Conservation (phyloP, 2,329 filamentous ascomycete species). For the Aspergillus pseudoviridinutans region DNA sequence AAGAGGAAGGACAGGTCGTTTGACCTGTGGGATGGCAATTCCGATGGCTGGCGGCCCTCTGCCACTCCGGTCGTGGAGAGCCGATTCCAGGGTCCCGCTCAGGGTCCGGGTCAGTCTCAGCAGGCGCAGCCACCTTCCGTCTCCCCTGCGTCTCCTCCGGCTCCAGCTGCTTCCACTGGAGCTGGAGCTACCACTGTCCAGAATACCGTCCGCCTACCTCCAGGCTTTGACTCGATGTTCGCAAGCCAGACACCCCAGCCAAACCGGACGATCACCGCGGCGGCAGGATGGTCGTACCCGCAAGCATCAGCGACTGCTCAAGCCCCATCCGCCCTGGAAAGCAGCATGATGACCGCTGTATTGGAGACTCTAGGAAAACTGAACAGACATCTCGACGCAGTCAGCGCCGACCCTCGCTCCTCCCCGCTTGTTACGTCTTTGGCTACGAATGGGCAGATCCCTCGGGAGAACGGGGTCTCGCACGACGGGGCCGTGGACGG, state of each 20-base stretch:
- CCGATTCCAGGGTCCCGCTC: background rate
- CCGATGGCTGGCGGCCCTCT: conserved; percentile 6
- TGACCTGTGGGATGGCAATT: conserved; percentile 10
- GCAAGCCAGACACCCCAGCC: conserved; percentile 14
- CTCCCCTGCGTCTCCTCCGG: background rate
- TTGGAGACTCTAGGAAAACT: conserved; percentile 35
- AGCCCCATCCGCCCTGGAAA: conserved; percentile 13
- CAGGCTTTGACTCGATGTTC: conserved; percentile 40
- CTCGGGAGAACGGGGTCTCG: background rate
- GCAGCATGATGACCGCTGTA: conserved; percentile 30
- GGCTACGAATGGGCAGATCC: conserved; percentile 3
- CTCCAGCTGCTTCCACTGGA: background rate
- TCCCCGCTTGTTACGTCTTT: conserved; percentile 24
- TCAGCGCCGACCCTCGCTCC: conserved; percentile 14
- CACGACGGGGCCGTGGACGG: background rate
- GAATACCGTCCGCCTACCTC: conserved; percentile 28
- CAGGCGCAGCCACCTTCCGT: background rate
- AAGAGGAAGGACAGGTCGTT: conserved; percentile 23
- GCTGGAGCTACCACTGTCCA: conserved; percentile 8
- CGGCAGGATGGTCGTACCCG: background rate
- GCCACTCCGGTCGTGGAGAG: conserved; percentile 1
- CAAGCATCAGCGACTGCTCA: conserved; percentile 8
- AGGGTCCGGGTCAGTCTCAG: background rate
- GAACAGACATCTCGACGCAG: conserved; percentile 34
- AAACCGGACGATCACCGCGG: background rate